A percentile compares a stretch with the other conserved stretches of the same genome.
These are phyloP conservation scores for Plectosphaerella plurivora DNA, from an alignment of 2,329 filamentous ascomycete species.

Conservation along the genomic window DNA sequence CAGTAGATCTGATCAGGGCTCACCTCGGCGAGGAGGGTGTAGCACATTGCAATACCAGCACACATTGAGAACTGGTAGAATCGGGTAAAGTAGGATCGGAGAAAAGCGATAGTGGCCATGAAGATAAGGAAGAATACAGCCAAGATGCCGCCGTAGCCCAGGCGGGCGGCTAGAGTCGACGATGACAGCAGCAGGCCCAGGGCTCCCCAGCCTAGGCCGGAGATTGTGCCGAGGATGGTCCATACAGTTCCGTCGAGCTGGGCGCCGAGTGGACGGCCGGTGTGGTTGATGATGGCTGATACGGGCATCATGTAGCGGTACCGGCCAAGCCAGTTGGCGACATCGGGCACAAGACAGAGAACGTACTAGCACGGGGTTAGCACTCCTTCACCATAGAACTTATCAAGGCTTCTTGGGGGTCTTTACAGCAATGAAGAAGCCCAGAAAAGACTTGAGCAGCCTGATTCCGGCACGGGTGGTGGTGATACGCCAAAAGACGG, in stretches of 20 bases:
- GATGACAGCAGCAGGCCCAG: conserved; percentile 50
- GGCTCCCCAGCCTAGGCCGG: conserved; percentile 51
- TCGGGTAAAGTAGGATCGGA: conserved; percentile 51
- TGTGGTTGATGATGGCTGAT: conserved; percentile 54
- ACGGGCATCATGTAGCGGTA: conserved; percentile 53
- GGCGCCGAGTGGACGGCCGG: conserved; percentile 49
- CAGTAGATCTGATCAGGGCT: conserved; percentile 36
- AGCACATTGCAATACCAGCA: conserved; percentile 51
- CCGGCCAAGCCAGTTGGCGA: conserved; percentile 45
- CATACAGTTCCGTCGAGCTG: conserved; percentile 52
- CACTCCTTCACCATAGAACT: too few relatives aligned
- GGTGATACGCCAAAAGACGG: conserved; percentile 32
- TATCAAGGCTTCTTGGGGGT: too few relatives aligned
- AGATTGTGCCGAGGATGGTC: conserved; percentile 48
- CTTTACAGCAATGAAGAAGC: conserved; percentile 42
- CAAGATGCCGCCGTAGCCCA: conserved; percentile 50
- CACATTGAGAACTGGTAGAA: conserved; percentile 51
- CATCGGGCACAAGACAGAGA: conserved; percentile 46
- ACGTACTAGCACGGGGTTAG: conserved; percentile 29
- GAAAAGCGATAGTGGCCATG: conserved; percentile 44
- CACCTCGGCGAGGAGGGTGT: conserved; percentile 47
- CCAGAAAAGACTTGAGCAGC: conserved; percentile 48
- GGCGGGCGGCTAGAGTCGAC: conserved; percentile 37
- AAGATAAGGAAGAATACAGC: conserved; percentile 50
- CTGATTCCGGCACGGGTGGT: conserved; percentile 48